Evolutionary conservation across 2,329 filamentous ascomycete species (phyloP).

Genomic region (Penicillium sp.): DNA sequence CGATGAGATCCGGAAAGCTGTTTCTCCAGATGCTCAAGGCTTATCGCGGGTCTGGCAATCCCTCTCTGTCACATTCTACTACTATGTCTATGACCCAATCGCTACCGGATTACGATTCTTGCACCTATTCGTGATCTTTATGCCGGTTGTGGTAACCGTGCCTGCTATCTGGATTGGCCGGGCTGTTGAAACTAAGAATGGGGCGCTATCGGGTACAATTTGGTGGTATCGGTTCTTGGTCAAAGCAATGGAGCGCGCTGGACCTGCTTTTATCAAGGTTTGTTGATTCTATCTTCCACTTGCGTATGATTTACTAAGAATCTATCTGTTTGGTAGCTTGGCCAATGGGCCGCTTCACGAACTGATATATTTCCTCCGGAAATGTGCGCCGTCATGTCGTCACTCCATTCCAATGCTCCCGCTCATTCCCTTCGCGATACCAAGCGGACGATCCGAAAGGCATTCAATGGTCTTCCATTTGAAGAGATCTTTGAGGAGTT

Average conservation of each 20-base stretch:
- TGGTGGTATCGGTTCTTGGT: slow-evolving; percentile 96
- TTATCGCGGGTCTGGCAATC: slow-evolving; percentile 59
- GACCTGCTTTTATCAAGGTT: slow-evolving; percentile 96
- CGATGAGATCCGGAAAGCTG: slow-evolving; percentile 70
- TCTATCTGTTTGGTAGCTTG: slow-evolving; percentile 58
- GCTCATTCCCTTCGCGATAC: slow-evolving; percentile 83
- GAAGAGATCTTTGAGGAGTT: slow-evolving; percentile 97
- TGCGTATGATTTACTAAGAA: background rate
- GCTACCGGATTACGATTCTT: slow-evolving; percentile 86
- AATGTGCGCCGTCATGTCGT: slow-evolving; percentile 91
- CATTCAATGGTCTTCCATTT: slow-evolving; percentile 77
- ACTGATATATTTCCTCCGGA: slow-evolving; percentile 94
- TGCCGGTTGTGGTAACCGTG: slow-evolving; percentile 79
- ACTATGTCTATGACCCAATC: slow-evolving; percentile 67
- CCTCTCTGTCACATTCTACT: slow-evolving; percentile 67
- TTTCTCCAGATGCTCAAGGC: slow-evolving; percentile 62
- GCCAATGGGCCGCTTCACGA: slow-evolving; percentile 96
- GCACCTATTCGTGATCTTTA: slow-evolving; percentile 82
- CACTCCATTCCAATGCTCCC: slow-evolving; percentile 89
- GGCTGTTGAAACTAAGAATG: slow-evolving; percentile 62
- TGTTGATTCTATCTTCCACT: background rate
- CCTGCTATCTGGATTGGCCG: slow-evolving; percentile 79
- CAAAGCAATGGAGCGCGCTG: slow-evolving; percentile 84
- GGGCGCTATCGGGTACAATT: slow-evolving; percentile 76
- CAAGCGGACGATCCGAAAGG: slow-evolving; percentile 73